Conservation (phyloP, 495 filamentous ascomycete genomes). For the Aspergillus avenaceus region DNA sequence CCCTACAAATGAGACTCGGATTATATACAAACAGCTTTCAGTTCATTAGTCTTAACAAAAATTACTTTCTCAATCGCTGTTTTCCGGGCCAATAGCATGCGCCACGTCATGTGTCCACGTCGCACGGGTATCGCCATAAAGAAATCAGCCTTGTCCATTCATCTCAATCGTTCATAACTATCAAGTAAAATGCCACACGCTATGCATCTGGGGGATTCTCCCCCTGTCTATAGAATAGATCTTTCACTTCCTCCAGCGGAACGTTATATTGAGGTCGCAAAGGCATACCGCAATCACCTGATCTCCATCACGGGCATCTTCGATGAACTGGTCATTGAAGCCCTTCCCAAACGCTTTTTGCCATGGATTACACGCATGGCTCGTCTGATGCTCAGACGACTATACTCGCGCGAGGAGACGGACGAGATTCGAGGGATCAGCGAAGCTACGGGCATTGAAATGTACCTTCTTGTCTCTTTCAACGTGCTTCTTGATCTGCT, state of each 20-base stretch:
- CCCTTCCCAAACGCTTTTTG: conserved; percentile 22
- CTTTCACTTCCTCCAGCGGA: conserved; percentile 53
- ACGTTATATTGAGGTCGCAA: conserved; percentile 49
- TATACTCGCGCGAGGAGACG: conserved; percentile 55
- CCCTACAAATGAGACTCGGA: too few species aligned
- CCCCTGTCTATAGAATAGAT: conserved; percentile 51
- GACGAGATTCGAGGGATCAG: conserved; percentile 58
- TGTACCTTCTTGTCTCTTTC: conserved; percentile 57
- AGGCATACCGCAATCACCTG: conserved; percentile 38
- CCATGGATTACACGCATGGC: conserved; percentile 33
- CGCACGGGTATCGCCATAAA: background rate
- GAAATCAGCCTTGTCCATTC: too few species aligned
- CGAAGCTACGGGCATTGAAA: conserved; percentile 44
- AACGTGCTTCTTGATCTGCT: conserved; percentile 61
- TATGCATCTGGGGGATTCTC: conserved; percentile 3
- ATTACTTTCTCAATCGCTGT: too few species aligned
- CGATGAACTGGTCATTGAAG: conserved; percentile 33
- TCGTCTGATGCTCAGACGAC: conserved; percentile 38
- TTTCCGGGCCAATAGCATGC: background rate
- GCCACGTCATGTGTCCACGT: background rate
- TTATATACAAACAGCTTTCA: too few species aligned
- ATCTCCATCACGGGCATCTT: conserved; percentile 42
- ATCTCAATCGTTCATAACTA: too few species aligned
- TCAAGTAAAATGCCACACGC: background rate
- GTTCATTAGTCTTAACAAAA: too few species aligned